A percentile compares a stretch with the other conserved stretches of the same genome.
These are phyloP conservation scores for Penicillium nordicum DNA, from an alignment of 2,329 filamentous ascomycete genomes.

Conservation along the genomic window DNA sequence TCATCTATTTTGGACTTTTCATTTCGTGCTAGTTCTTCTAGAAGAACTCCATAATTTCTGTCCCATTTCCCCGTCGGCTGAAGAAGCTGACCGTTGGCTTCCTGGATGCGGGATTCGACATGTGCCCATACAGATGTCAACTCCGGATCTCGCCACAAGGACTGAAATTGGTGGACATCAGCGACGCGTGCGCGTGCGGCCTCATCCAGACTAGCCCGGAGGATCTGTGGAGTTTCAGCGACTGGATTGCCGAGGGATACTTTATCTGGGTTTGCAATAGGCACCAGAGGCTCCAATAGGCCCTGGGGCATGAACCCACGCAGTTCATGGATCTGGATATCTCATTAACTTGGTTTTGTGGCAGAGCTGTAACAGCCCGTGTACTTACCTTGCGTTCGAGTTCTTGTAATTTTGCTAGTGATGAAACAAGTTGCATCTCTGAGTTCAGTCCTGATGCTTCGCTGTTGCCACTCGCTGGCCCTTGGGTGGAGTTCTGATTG, in stretches of 20 bases:
- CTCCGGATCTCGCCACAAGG: slow-evolving; percentile 40
- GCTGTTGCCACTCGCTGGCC: neutral
- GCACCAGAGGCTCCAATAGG: slow-evolving; percentile 38
- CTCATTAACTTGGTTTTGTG: slow-evolving; percentile 7
- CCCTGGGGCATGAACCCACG: slow-evolving; percentile 42
- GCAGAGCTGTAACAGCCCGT: neutral
- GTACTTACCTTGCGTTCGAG: slow-evolving; percentile 33
- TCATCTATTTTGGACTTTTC: slow-evolving; percentile 29
- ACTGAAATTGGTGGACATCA: slow-evolving; percentile 39
- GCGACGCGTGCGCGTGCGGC: slow-evolving; percentile 35
- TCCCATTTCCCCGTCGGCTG: slow-evolving; percentile 41
- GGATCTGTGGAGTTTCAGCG: slow-evolving; percentile 34
- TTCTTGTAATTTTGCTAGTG: slow-evolving; percentile 41
- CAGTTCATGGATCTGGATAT: slow-evolving; percentile 40
- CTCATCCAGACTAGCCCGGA: slow-evolving; percentile 36
- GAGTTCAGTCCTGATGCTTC: slow-evolving; percentile 20
- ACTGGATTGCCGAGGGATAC: slow-evolving; percentile 16
- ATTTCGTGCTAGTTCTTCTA: slow-evolving; percentile 30
- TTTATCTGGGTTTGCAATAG: slow-evolving; percentile 35
- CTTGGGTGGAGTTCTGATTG: slow-evolving; percentile 2
- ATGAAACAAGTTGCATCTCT: slow-evolving; percentile 40
- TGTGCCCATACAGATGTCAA: slow-evolving; percentile 40
- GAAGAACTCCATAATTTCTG: slow-evolving; percentile 38
- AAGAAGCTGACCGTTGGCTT: slow-evolving; percentile 37
- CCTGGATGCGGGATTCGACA: slow-evolving; percentile 35